Conservation (phyloP, 2,329 filamentous ascomycete genomes). For the Chaetomium strumarium region DNA sequence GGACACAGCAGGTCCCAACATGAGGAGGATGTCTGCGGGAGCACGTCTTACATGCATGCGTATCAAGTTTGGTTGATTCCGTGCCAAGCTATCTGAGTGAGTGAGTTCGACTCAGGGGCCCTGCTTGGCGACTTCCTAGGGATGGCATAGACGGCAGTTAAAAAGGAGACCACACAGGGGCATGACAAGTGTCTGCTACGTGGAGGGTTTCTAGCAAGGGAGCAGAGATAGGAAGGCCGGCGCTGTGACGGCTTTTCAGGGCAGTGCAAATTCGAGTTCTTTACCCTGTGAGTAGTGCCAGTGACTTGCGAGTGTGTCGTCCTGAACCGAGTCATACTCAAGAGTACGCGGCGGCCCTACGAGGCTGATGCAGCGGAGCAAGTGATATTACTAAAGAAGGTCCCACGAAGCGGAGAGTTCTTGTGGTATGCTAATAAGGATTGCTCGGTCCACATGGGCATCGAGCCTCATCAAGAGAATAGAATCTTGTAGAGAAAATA, state of each 20-base stretch:
- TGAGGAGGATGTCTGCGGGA: constrained; percentile 15
- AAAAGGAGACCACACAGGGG: constrained; percentile 14
- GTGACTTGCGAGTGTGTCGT: not conserved
- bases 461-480: too few relatives aligned
- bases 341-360: too few relatives aligned
- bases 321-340: not conserved
- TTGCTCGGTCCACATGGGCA: too few relatives aligned
- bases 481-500: too few relatives aligned
- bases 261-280: not conserved
- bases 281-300: not conserved
- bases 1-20: constrained; percentile 18
- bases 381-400: too few relatives aligned
- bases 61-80: constrained; percentile 19
- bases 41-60: constrained; percentile 15
- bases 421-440: too few relatives aligned
- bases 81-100: constrained; percentile 12
- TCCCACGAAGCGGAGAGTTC: not conserved
- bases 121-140: constrained; percentile 5
- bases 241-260: constrained; percentile 4
- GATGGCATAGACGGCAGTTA: constrained; percentile 20
- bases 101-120: constrained; percentile 12
- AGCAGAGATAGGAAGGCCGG: not conserved
- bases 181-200: constrained; percentile 18
- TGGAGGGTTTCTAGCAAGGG: not conserved
- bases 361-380: too few relatives aligned